Evolutionary conservation across 306 rosid genomes (phyloP).

Genomic region (Begonia fuchsioides): DNA sequence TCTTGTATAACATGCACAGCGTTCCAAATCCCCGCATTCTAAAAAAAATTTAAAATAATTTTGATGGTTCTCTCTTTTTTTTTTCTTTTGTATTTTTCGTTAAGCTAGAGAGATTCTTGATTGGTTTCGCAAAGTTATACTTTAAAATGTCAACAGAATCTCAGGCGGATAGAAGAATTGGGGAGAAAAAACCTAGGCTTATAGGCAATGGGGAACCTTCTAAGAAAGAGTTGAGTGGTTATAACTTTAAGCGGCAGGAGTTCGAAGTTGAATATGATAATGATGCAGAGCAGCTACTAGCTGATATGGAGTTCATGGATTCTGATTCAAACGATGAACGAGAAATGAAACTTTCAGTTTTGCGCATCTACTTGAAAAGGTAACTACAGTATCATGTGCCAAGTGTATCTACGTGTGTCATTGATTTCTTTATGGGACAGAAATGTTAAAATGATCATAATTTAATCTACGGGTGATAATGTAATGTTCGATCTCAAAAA

Average conservation of each 20-base stretch:
- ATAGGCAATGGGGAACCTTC: slow-evolving; percentile 51
- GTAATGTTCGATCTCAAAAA: too few species aligned
- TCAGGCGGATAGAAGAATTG: slow-evolving; percentile 48
- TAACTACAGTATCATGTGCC: slow-evolving; percentile 6
- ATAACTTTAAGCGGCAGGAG: slow-evolving; percentile 70
- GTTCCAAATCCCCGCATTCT: neutral
- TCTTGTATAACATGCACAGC: too few species aligned
- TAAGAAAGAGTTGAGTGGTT: slow-evolving; percentile 61
- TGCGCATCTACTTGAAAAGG: slow-evolving; percentile 64
- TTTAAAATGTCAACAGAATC: slow-evolving; percentile 23
- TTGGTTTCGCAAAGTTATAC: neutral
- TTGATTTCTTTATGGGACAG: too few species aligned
- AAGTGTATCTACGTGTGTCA: too few species aligned
- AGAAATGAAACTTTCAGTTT: slow-evolving; percentile 48
- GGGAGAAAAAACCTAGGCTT: slow-evolving; percentile 69
- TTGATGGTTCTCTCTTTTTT: neutral
- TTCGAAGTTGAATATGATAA: slow-evolving; percentile 81
- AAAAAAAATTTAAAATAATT: neutral
- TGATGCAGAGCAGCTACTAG: slow-evolving; percentile 77
- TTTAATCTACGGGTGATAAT: too few species aligned
- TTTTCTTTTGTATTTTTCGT: neutral
- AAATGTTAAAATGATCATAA: too few species aligned
- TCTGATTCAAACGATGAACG: slow-evolving; percentile 47
- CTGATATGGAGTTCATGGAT: slow-evolving; percentile 84
- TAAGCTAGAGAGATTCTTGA: neutral